These are phyloP conservation scores for Cupressus sempervirens DNA, from an alignment of 75 land plant species.

Conservation along the genomic window DNA sequence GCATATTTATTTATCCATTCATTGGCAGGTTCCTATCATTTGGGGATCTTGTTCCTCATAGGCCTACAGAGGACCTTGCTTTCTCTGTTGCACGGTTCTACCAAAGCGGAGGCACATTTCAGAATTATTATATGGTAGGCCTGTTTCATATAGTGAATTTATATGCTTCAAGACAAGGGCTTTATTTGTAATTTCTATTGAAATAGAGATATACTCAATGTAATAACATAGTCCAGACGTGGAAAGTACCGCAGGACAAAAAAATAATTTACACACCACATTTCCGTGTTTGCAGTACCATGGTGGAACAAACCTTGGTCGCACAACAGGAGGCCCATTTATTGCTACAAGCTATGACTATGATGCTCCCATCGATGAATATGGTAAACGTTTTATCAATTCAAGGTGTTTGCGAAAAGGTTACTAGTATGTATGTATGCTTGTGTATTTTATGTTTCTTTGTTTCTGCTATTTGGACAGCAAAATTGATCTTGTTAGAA, in stretches of 20 bases:
- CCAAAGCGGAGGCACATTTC: conserved; percentile 53
- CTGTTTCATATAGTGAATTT: not conserved
- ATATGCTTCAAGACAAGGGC: not conserved
- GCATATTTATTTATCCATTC: not conserved
- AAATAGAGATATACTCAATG: not conserved
- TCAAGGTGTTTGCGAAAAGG: no score
- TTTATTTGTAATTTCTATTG: not conserved
- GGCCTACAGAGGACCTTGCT: conserved; percentile 60
- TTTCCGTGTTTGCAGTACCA: conserved; percentile 22
- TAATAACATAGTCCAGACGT: not conserved
- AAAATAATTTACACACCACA: not conserved
- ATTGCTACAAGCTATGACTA: conserved; percentile 80
- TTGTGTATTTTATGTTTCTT: not conserved
- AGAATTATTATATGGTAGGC: conserved; percentile 61
- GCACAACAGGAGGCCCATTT: conserved; percentile 75
- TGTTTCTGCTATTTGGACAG: not conserved
- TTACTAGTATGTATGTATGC: no score
- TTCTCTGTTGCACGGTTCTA: conserved; percentile 60
- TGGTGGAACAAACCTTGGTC: conserved; percentile 84
- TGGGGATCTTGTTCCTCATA: conserved; percentile 25
- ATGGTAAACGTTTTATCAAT: conserved; percentile 29
- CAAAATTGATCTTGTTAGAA: not conserved
- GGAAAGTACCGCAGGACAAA: not conserved
- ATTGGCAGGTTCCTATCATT: conserved; percentile 23
- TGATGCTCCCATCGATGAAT: conserved; percentile 91